phyloP scores from a whole-genome alignment of 1,284 basidiomycete species.

The Boletus albobrunnescens region DNA sequence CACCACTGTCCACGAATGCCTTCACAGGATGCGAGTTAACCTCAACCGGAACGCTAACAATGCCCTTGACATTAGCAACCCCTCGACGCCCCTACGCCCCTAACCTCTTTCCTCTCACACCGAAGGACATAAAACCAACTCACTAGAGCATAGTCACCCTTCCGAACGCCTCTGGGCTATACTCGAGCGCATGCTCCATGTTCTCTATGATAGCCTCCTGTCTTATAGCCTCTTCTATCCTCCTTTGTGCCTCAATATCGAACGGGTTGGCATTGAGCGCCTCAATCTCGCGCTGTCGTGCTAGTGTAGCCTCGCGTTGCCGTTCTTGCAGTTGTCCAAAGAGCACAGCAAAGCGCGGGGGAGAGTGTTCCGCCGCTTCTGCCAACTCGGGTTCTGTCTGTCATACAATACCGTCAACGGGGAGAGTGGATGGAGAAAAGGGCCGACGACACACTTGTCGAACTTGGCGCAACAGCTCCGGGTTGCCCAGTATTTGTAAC shows the following conservation, averaged over 20 bases:
- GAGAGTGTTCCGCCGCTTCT: slow-evolving; percentile 63
- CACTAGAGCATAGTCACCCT: slow-evolving; percentile 96
- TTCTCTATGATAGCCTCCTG: slow-evolving; percentile 91
- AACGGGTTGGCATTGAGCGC: slow-evolving; percentile 82
- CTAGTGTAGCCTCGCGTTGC: slow-evolving; percentile 50
- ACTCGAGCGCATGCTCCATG: slow-evolving; percentile 88
- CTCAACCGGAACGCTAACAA: slow-evolving; percentile 71
- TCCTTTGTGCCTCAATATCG: slow-evolving; percentile 86
- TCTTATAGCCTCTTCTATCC: slow-evolving; percentile 91
- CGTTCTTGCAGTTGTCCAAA: slow-evolving; percentile 61
- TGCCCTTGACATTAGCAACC: slow-evolving; percentile 13
- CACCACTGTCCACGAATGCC: slow-evolving; percentile 97
- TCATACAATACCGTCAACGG: too few relatives aligned
- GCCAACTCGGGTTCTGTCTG: slow-evolving; percentile 86
- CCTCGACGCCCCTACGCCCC: neutral
- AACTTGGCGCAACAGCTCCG: slow-evolving; percentile 72
- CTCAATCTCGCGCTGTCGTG: slow-evolving; percentile 61
- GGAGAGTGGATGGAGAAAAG: neutral
- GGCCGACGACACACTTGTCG: slow-evolving; percentile 48
- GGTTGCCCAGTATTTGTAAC: slow-evolving; percentile 81
- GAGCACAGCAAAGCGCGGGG: slow-evolving; percentile 70
- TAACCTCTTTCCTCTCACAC: neutral
- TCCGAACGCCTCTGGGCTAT: slow-evolving; percentile 90
- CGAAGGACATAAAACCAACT: slow-evolving; percentile 30
- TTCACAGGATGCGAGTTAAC: slow-evolving; percentile 90